Base-by-base conservation (phyloP, 1,139 yeast species). In the Zygosaccharomyces pseudobailii region DNA sequence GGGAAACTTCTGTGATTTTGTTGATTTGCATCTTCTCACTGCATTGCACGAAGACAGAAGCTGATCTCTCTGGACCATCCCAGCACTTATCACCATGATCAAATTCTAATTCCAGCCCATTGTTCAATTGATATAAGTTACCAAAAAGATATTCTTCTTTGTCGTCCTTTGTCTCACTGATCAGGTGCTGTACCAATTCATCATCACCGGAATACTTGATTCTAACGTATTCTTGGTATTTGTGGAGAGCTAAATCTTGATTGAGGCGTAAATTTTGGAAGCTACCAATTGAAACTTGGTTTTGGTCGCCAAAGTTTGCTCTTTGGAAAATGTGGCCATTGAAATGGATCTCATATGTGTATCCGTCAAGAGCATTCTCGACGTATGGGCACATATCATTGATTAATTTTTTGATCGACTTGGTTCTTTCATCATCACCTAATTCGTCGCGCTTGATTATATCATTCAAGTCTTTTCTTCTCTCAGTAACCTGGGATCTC, bases 21-120 rank as follows among this genome's bases (percentile, higher is more conserved):
- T 81, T 47, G 27, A 94, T 70, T 50, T 75, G 72, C 46, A 60
- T 59, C 38, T 77, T 71, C 2, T 71, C 69, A 0, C 95, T 95
- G 68, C 99, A 94, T 20, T 71, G 71, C 50, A 92, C 64, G 24
- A 74, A 73, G 3, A 87, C 82, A 8, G 68, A 69, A 0, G 89
- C 90, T 31, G 84, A 76, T 63, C 99, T 78, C 25, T 71, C 66
- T 3, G 97, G 97, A 0, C 98, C 98, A 63, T 89, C 87, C 97
- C 98, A 92, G 67, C 99, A 94, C 61, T 76, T 76, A 43, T 82
- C 82, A n/a, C 99, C 99, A 30, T 73, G 65, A 5, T 65, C 71
- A 61, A 72, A 90, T 25, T 68, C 66, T 19, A 82, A 65, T 8
- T 65, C 68, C 35, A 76, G 54, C 7, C 69, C 69, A 47, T 60